These are phyloP conservation scores for Ophiostoma himal-ulmi DNA, from an alignment of 2,329 filamentous ascomycete species.

Conservation along the genomic window DNA sequence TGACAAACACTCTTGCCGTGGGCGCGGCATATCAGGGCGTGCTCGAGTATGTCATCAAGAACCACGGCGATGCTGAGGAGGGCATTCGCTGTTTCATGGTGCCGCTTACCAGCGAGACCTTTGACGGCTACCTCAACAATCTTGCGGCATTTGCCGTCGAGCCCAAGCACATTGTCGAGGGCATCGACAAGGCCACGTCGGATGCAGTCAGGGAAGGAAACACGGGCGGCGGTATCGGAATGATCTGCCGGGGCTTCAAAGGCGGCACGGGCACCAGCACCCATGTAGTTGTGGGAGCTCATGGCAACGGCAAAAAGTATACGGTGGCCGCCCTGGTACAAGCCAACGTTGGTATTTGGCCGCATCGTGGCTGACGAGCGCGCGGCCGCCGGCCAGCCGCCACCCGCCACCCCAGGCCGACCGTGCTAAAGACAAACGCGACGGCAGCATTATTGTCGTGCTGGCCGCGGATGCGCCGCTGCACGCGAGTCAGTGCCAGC, in stretches of 20 bases:
- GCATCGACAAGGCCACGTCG: conserved; percentile 46
- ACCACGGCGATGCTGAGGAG: conserved; percentile 34
- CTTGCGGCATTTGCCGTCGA: conserved; percentile 50
- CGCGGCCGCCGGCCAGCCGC: conserved; percentile 25
- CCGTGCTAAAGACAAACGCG: conserved; percentile 33
- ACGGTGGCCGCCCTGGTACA: conserved; percentile 59
- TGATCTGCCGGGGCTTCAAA: conserved; percentile 62
- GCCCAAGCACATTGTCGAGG: conserved; percentile 47
- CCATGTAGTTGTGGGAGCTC: conserved; percentile 41
- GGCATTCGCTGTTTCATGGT: conserved; percentile 47
- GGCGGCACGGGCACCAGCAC: conserved; percentile 60
- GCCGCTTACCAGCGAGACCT: conserved; percentile 58
- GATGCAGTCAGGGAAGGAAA: conserved; percentile 56
- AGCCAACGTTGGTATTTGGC: conserved; percentile 61
- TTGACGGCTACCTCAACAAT: conserved; percentile 57
- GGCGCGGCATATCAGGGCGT: conserved; percentile 55
- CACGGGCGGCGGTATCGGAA: conserved; percentile 61
- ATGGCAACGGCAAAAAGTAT: conserved; percentile 37
- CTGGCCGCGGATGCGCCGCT: conserved; percentile 45
- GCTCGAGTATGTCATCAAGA: conserved; percentile 48
- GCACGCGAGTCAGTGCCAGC: conserved; percentile 36
- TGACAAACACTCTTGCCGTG: conserved; percentile 54
- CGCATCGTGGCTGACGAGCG: conserved; percentile 46
- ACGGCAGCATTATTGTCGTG: conserved; percentile 55
- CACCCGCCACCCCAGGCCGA: conserved; percentile 42